A percentile compares a stretch with the other conserved stretches of the same genome.
Evolutionary conservation across 2,329 filamentous ascomycete species (phyloP).

Genomic region (Trichoderma lentiforme): DNA sequence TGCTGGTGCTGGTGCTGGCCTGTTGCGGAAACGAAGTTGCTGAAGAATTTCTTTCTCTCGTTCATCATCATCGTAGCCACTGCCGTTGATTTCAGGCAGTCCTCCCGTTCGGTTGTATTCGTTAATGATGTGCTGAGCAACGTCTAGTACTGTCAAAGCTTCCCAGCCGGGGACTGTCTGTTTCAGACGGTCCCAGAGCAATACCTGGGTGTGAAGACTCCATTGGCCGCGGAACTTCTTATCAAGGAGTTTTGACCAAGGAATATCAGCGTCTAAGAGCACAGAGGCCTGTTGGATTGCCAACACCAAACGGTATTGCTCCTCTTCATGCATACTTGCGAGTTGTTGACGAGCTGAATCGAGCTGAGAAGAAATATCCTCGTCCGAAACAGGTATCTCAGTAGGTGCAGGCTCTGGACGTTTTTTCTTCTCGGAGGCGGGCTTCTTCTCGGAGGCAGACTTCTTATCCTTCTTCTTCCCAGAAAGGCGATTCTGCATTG

Average conservation of each 20-base stretch:
- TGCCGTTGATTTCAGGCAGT: conserved; percentile 33
- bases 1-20: neutral
- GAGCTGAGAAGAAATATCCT: conserved; percentile 40
- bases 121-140: conserved; percentile 35
- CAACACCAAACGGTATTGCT: conserved; percentile 44
- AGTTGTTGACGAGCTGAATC: conserved; percentile 44
- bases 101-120: conserved; percentile 33
- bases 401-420: neutral
- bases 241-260: conserved; percentile 46
- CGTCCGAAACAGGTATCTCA: conserved; percentile 25
- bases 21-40: conserved; percentile 20
- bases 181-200: conserved; percentile 40
- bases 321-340: conserved; percentile 39
- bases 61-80: conserved; percentile 31
- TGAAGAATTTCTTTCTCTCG: conserved; percentile 32
- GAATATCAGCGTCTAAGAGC: conserved; percentile 44
- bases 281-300: conserved; percentile 43
- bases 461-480: conserved; percentile 32
- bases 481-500: conserved; percentile 36
- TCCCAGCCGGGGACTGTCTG: conserved; percentile 33
- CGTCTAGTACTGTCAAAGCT: conserved; percentile 33
- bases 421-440: neutral
- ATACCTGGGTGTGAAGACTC: conserved; percentile 35
- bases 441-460: neutral
- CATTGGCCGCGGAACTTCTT: conserved; percentile 39